A percentile compares a stretch with the other conserved stretches of the same genome.
Evolutionary conservation across 2,329 filamentous ascomycete genomes (phyloP).

Genomic region (Camillea tinctor): DNA sequence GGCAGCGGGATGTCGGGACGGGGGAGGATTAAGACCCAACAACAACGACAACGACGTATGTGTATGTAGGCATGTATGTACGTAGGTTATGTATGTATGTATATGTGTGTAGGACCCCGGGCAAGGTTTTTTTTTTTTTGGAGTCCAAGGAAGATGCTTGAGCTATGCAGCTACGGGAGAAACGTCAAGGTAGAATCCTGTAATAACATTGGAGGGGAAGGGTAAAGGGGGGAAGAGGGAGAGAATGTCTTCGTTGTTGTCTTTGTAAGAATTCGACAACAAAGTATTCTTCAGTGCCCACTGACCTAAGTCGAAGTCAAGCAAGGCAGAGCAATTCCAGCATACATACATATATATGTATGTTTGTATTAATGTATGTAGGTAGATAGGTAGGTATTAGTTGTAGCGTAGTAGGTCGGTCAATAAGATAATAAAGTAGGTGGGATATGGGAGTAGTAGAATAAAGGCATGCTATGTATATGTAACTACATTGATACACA

Average conservation of each 20-base stretch:
- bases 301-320: neutral
- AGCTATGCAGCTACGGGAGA: conserved; percentile 3
- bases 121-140: neutral
- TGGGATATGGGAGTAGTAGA: too few relatives aligned
- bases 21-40: neutral
- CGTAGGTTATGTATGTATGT: neutral
- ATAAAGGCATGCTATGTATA: too few relatives aligned
- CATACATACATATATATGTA: neutral
- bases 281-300: neutral
- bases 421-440: neutral
- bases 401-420: neutral
- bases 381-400: neutral
- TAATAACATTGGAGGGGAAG: conserved; percentile 1
- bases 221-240: neutral
- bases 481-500: neutral
- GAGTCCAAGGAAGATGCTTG: conserved; percentile 16
- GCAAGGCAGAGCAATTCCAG: neutral
- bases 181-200: conserved; percentile 1
- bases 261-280: neutral
- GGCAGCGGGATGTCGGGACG: neutral
- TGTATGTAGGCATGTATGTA: neutral
- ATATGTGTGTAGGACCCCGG: neutral
- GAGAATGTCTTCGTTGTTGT: neutral
- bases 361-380: neutral
- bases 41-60: neutral